Conservation (phyloP, 75 land plant genomes). For the Pinus taeda region DNA sequence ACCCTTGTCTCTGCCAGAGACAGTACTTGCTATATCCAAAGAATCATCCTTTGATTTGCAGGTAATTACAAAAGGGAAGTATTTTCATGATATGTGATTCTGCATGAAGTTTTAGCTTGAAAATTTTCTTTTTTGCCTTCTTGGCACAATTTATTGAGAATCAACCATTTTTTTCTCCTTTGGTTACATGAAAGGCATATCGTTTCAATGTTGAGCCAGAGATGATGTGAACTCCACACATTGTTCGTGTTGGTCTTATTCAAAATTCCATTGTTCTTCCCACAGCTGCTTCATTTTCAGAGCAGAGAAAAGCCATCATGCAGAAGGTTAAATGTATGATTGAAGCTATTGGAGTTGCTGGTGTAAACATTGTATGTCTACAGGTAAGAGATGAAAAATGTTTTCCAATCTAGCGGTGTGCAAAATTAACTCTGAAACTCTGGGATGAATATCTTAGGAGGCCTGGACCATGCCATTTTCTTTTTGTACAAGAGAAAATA, state of each 20-base stretch:
- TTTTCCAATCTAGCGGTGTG: not conserved
- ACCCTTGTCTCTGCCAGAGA: slow-evolving; percentile 35
- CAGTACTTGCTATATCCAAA: slow-evolving; percentile 33
- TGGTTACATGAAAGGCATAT: slow-evolving; percentile 47
- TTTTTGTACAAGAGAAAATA: slow-evolving; percentile 94
- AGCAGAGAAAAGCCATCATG: slow-evolving; percentile 79
- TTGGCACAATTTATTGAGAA: not conserved
- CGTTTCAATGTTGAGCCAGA: slow-evolving; percentile 75
- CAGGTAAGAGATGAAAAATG: slow-evolving; percentile 46
- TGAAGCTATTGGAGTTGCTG: slow-evolving; percentile 78
- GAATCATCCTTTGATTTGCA: slow-evolving; percentile 72
- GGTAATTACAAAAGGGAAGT: slow-evolving; percentile 24
- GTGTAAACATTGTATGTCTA: slow-evolving; percentile 89
- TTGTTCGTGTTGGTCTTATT: slow-evolving; percentile 82
- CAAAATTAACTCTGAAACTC: not conserved
- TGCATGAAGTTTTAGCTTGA: not conserved
- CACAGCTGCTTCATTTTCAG: slow-evolving; percentile 66
- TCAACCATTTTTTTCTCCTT: not conserved
- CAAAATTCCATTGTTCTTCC: slow-evolving; percentile 89
- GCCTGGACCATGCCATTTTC: slow-evolving; percentile 99
- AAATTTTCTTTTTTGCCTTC: not conserved
- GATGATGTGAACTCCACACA: slow-evolving; percentile 61
- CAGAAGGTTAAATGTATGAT: slow-evolving; percentile 61
- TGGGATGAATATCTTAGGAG: slow-evolving; percentile 50
- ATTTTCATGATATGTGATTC: not conserved